Base-by-base conservation (phyloP, 2,329 filamentous ascomycete species). In the Didymella sp. region DNA sequence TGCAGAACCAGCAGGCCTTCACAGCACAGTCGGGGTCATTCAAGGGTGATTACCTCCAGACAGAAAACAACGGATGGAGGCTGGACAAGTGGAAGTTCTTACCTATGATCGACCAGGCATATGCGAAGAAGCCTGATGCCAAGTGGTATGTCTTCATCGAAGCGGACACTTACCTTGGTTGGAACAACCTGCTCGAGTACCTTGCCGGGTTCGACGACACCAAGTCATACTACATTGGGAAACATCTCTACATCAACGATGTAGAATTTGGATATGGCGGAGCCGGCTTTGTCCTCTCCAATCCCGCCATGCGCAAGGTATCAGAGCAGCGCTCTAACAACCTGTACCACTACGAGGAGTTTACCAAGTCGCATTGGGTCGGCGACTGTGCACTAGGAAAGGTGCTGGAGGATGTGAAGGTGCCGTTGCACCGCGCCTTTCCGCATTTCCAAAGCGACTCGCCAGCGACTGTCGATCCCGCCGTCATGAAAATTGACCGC, bases 71-170 rank as follows among this genome's bases (percentile, higher is more conserved):
- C 8, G 83, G 81, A 24, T 85, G 83, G 83, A 80, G 77, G 53
- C 73, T 85, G 30, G 83, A 85, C 62, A 85, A 85, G 65, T 85
- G 82, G 82, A 85, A 85, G 69, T 85, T 85, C 63, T 74, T 85
- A 24, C 83, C 83, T 6, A 80, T 85, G 75, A 79, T 82, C 6
- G 80, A 82, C 58, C 77, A 81, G 58, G 79, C 82, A 1, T 74
- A 78, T 38, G 58, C 69, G 17, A 50, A 73, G 45, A 72, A 71
- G 58, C 73, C 74, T 3, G 60, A 69, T 40, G 71, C 71, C 9
- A 76, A 75, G 57, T 77, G 74, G 74, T 77, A 61, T 49, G 69
- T 77, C 53, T 76, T 77, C 61, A 70, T 76, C 33, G 75, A 77
- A 56, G 64, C 72, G 4, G 75, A 77, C 57, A 76, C 74, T 2